A percentile compares a stretch with the other conserved stretches of the same genome.
Evolutionary conservation across 2,329 filamentous ascomycete species (phyloP).

Genomic region (Hypoxylon sp.): DNA sequence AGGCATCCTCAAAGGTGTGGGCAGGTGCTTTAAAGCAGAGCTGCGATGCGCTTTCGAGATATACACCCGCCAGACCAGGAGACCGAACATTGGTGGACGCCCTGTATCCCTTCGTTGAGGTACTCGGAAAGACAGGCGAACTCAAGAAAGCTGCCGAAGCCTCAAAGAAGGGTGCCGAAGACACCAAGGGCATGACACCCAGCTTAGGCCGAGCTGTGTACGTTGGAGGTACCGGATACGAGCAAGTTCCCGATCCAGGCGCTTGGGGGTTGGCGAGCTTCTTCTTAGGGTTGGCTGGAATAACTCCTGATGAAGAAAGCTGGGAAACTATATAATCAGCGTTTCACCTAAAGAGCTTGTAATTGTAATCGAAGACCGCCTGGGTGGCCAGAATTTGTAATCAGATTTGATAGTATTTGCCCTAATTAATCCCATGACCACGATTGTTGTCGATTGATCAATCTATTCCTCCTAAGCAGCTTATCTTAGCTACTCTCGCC

Average conservation of each 20-base stretch:
- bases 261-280: conserved; percentile 79
- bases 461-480: conserved; percentile 6
- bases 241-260: conserved; percentile 73
- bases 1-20: conserved; percentile 57
- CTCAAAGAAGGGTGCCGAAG: conserved; percentile 77
- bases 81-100: conserved; percentile 93
- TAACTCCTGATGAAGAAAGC: conserved; percentile 55
- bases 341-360: conserved; percentile 17
- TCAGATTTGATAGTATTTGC: conserved; percentile 31
- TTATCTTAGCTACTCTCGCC: conserved; percentile 5
- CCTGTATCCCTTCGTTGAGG: conserved; percentile 84
- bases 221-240: conserved; percentile 77
- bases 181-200: conserved; percentile 91
- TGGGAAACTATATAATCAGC: conserved; percentile 47
- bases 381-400: conserved; percentile 13
- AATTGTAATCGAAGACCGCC: conserved; percentile 19
- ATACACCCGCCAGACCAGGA: conserved; percentile 88
- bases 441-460: conserved; percentile 11
- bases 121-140: conserved; percentile 70
- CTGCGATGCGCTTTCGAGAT: conserved; percentile 75
- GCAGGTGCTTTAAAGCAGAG: conserved; percentile 75
- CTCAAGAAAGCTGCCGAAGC: conserved; percentile 78
- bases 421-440: conserved; percentile 20
- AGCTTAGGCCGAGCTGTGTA: conserved; percentile 86
- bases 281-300: conserved; percentile 75